These are phyloP conservation scores for Gilbertella persicaria DNA, from an alignment of 371 early-diverging fungal genomes.

Conservation along the genomic window DNA sequence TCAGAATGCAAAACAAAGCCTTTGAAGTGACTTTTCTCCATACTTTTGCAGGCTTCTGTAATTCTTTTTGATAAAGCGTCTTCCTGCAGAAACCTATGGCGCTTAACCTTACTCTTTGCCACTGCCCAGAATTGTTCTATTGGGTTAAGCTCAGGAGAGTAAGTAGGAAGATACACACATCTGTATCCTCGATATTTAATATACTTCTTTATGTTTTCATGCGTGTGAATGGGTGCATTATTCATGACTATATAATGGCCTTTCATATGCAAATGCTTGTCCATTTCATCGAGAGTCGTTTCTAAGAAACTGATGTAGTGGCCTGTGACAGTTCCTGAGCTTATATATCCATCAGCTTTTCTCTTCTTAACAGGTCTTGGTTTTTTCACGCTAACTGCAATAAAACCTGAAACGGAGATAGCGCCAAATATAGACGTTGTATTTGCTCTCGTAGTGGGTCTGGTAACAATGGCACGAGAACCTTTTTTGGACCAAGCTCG, in stretches of 20 bases:
- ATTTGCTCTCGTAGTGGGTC: slow-evolving; percentile 25
- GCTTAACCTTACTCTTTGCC: too few relatives aligned
- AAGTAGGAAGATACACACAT: slow-evolving; percentile 7
- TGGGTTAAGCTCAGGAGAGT: slow-evolving; percentile 6
- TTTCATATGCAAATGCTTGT: slow-evolving; percentile 26
- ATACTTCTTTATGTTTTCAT: slow-evolving; percentile 28
- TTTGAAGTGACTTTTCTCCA: slow-evolving; percentile 15
- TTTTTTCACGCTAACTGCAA: slow-evolving; percentile 23
- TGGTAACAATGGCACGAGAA: slow-evolving; percentile 16
- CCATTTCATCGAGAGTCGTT: slow-evolving; percentile 20
- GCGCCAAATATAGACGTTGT: slow-evolving; percentile 26
- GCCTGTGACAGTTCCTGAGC: slow-evolving; percentile 24
- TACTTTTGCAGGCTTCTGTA: slow-evolving; percentile 15
- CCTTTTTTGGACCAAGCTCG: slow-evolving; percentile 17
- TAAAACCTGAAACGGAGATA: slow-evolving; percentile 29
- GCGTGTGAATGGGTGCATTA: slow-evolving; percentile 22
- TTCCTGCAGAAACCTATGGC: slow-evolving; percentile 22
- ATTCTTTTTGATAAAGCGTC: slow-evolving; percentile 14
- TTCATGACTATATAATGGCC: slow-evolving; percentile 20
- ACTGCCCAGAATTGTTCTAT: slow-evolving; percentile 10
- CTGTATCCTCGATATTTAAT: slow-evolving; percentile 21
- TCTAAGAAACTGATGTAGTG: slow-evolving; percentile 23
- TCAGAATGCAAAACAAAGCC: slow-evolving; percentile 19
- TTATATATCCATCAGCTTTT: slow-evolving; percentile 24
- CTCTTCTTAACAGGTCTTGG: slow-evolving; percentile 25